Conservation (phyloP, 805 yeast genomes). For the Wickerhamomyces canadensis region DNA sequence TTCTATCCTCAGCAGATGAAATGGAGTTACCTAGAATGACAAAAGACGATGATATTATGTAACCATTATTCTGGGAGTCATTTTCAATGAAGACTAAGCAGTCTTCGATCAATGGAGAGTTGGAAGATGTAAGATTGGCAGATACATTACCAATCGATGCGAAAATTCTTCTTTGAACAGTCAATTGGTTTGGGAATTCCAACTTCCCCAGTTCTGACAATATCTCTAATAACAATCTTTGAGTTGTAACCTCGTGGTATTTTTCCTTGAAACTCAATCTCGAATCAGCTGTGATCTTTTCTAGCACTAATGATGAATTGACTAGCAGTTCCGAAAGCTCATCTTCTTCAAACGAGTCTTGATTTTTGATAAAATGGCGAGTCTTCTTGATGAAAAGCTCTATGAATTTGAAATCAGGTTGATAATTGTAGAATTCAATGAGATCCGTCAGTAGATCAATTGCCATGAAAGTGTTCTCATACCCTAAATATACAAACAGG, state of each 20-base stretch:
- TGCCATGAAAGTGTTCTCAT: conserved; percentile 9
- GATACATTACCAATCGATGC: conserved; percentile 24
- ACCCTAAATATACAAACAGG: conserved; percentile 11
- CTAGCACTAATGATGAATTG: conserved; percentile 14
- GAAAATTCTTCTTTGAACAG: conserved; percentile 17
- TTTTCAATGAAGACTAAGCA: conserved; percentile 1
- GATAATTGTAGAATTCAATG: conserved; percentile 5
- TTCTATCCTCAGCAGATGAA: conserved; percentile 11
- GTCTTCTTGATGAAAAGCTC: conserved; percentile 8
- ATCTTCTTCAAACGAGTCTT: conserved; percentile 17
- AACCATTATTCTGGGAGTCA: conserved; percentile 15
- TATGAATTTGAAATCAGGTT: conserved; percentile 5
- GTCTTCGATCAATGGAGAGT: conserved; percentile 5
- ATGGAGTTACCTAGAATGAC: conserved; percentile 23
- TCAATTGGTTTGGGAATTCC: conserved; percentile 17
- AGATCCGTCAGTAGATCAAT: conserved; percentile 16
- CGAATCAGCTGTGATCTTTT: conserved; percentile 14
- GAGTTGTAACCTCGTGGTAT: conserved; percentile 8
- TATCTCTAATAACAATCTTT: conserved; percentile 4
- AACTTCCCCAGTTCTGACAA: conserved; percentile 5
- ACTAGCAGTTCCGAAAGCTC: conserved; percentile 17
- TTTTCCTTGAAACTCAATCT: conserved; percentile 10
- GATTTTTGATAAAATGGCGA: not conserved
- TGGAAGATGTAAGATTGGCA: conserved; percentile 17
- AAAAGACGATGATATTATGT: conserved; percentile 16